Evolutionary conservation across 1,139 yeast genomes (phyloP), one percentile per base, ranked within the genome.

Genomic region (Casaregolazyma lundiana): DNA sequence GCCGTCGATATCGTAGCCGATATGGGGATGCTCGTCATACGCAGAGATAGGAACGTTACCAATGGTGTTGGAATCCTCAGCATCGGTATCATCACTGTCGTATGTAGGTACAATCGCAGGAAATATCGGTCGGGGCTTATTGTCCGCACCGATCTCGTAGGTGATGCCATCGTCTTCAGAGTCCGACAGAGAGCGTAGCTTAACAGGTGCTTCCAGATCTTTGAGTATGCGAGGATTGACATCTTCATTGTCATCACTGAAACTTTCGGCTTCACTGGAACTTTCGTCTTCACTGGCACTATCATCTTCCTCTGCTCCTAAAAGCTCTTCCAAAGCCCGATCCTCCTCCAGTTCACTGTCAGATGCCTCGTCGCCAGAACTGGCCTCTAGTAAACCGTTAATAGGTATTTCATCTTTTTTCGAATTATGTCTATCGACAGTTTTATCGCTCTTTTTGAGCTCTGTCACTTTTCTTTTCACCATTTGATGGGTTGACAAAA

Each of bases 1-100:
- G 61, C 99, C 98, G 65, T 94, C 94, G 60, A 92, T 89, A 65
- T 89, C 94, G 67, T 92, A 92, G 47, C 98, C 98, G 54, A 92
- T 81, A 64, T 94, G 98, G 1, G 98, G 98, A 83, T 85, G 85
- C 65, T 89, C 95, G 46, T 92, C 99, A 64, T 92, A 92, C 1
- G 96, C 97, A 18, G 92, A 78, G 30, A 92, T 63, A 44, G 98
- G 97, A 49, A 92, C 77, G 63, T 92, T 86, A 39, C 98, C 98
- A 56, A 92, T 86, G 5, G 97, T 88, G 67, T 92, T 92, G 58
- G 72, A 71, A 47, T 85, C 82, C 59, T 89, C 97, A 20, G 73
- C 77, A 61, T 90, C 97, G 59, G 90, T 81, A 60, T 92, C 97
- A 67, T 92, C 98, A 55, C 89, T 80, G 61, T 90, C 97, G 64